Percentiles rank a stretch among this genome's conserved stretches.
Evolutionary conservation across 2,329 filamentous ascomycete genomes (phyloP).

Genomic region (Macroventuria anomochaeta): DNA sequence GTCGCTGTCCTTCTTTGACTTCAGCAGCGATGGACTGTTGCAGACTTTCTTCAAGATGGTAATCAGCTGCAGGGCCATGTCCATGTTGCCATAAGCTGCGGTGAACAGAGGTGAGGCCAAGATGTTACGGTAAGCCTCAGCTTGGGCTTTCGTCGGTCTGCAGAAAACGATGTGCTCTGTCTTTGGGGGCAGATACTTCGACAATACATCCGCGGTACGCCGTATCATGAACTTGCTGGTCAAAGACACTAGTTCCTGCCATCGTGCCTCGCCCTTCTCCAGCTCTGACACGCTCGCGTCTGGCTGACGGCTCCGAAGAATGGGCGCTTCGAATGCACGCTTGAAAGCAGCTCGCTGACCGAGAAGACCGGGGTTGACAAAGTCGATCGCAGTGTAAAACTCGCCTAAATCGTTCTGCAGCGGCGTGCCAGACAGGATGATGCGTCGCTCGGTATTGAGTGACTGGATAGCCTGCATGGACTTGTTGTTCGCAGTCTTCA

Average conservation of each 20-base stretch:
- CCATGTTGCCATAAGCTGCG: constrained; percentile 65
- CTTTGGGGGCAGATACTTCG: constrained; percentile 70
- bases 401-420: constrained; percentile 72
- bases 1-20: constrained; percentile 57
- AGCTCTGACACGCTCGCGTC: constrained; percentile 66
- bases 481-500: constrained; percentile 74
- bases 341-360: constrained; percentile 69
- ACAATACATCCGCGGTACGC: constrained; percentile 69
- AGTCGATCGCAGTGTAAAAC: constrained; percentile 72
- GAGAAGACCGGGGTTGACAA: constrained; percentile 71
- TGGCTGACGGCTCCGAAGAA: constrained; percentile 68
- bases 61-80: constrained; percentile 71
- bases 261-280: constrained; percentile 68
- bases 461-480: constrained; percentile 69
- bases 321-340: constrained; percentile 68
- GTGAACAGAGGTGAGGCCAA: constrained; percentile 70
- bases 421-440: constrained; percentile 71
- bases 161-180: constrained; percentile 73
- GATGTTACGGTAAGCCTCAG: constrained; percentile 67
- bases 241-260: constrained; percentile 65
- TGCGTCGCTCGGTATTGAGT: constrained; percentile 64
- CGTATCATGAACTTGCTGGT: constrained; percentile 71
- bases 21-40: constrained; percentile 71
- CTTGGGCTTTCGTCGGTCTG: constrained; percentile 65
- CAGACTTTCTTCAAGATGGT: constrained; percentile 77